Conservation (phyloP, 2,329 filamentous ascomycete species). For the Fusarium euwallaceae region DNA sequence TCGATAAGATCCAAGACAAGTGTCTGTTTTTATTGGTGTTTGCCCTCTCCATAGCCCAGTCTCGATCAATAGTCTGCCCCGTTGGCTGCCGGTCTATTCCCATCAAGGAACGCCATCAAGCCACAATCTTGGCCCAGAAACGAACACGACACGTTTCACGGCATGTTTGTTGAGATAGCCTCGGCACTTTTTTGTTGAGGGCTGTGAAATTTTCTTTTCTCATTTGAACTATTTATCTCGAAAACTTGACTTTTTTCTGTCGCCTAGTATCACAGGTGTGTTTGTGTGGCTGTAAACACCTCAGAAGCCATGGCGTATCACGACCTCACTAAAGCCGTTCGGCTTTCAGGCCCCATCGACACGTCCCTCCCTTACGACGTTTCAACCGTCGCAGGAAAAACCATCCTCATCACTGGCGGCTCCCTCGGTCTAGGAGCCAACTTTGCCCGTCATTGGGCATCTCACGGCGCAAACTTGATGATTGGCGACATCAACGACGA, state of each 20-base stretch:
- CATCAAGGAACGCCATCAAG: slow-evolving; percentile 1
- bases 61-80: not conserved
- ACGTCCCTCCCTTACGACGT: slow-evolving; percentile 4
- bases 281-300: not conserved
- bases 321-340: not conserved
- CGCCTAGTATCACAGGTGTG: not conserved
- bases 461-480: slow-evolving; percentile 12
- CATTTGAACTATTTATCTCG: not conserved
- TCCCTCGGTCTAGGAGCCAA: slow-evolving; percentile 2
- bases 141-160: not conserved
- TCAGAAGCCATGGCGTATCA: slow-evolving; percentile 11
- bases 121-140: not conserved
- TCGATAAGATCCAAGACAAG: not conserved
- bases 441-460: slow-evolving; percentile 12
- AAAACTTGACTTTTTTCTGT: not conserved
- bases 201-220: not conserved
- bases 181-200: not conserved
- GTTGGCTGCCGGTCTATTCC: not conserved
- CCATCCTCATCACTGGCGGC: slow-evolving; percentile 14
- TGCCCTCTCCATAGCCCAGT: not conserved
- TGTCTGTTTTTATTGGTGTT: not conserved
- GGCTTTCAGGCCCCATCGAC: slow-evolving; percentile 10
- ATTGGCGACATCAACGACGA: slow-evolving; percentile 17
- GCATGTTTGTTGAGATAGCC: not conserved
- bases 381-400: not conserved